Evolutionary conservation across 164 flowering plant genomes (phyloP).

Genomic region (Echeveria elegans): DNA sequence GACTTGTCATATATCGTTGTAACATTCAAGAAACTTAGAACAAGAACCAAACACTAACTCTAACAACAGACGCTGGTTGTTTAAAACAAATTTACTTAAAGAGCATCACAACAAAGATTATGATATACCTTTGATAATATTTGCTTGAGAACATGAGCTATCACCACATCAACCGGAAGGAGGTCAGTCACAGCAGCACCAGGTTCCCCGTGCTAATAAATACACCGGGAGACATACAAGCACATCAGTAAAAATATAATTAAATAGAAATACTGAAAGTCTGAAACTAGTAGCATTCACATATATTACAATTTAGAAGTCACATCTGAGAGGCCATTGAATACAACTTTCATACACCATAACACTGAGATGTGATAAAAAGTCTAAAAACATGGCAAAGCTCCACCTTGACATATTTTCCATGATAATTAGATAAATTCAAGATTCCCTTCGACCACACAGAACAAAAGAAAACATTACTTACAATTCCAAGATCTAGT

Average conservation of each 20-base stretch:
- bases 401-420: neutral
- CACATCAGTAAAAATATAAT: neutral
- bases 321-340: neutral
- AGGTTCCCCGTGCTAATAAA: slow-evolving; percentile 91
- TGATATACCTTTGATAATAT: slow-evolving; percentile 56
- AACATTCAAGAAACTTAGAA: no score
- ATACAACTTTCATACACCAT: neutral
- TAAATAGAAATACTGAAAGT: neutral
- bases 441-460: neutral
- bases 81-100: neutral
- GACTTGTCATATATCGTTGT: no score
- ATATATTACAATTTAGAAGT: neutral
- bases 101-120: neutral
- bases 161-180: slow-evolving; percentile 73
- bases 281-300: neutral
- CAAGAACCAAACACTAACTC: neutral
- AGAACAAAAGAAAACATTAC: slow-evolving; percentile 11
- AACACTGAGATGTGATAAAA: neutral
- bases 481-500: slow-evolving; percentile 96
- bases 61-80: neutral
- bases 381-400: neutral
- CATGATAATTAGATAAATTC: neutral
- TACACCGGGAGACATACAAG: neutral
- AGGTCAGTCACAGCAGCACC: slow-evolving; percentile 87
- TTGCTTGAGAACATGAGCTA: slow-evolving; percentile 76